These are phyloP conservation scores for Plectranthus barbatus DNA, from an alignment of 257 asterid genomes.

Conservation along the genomic window DNA sequence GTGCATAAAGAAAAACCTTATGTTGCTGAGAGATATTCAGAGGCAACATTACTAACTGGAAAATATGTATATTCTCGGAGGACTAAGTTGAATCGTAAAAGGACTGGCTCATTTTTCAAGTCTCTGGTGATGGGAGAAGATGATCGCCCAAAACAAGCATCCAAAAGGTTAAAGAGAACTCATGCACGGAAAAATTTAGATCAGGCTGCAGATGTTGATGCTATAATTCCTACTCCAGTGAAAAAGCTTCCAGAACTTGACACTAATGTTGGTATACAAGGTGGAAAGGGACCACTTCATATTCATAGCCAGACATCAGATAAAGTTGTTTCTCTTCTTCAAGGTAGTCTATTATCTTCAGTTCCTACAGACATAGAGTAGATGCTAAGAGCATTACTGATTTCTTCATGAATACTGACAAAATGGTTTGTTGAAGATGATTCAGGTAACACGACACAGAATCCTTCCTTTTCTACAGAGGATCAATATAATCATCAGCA, in stretches of 20 bases:
- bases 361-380: slow-evolving; percentile 6
- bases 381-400: background rate
- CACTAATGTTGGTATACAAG: slow-evolving; percentile 20
- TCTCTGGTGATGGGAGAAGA: slow-evolving; percentile 26
- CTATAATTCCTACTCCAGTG: slow-evolving; percentile 8
- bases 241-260: slow-evolving; percentile 22
- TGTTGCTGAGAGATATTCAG: slow-evolving; percentile 27
- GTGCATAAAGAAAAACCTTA: slow-evolving; percentile 23
- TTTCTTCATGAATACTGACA: slow-evolving; percentile 9
- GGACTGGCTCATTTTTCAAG: slow-evolving; percentile 30
- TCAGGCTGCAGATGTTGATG: slow-evolving; percentile 20
- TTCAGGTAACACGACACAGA: slow-evolving; percentile 22
- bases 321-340: slow-evolving; percentile 28
- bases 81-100: slow-evolving; percentile 39
- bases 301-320: slow-evolving; percentile 21
- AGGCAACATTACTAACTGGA: slow-evolving; percentile 33
- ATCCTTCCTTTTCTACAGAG: slow-evolving; percentile 15
- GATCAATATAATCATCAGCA: slow-evolving; percentile 26
- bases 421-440: slow-evolving; percentile 30
- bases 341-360: slow-evolving; percentile 37
- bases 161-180: slow-evolving; percentile 43
- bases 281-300: slow-evolving; percentile 23
- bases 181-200: slow-evolving; percentile 19
- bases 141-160: slow-evolving; percentile 26
- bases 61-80: slow-evolving; percentile 52